phyloP scores from a whole-genome alignment of 2,329 filamentous ascomycete genomes.

The Botrytis galanthina region DNA sequence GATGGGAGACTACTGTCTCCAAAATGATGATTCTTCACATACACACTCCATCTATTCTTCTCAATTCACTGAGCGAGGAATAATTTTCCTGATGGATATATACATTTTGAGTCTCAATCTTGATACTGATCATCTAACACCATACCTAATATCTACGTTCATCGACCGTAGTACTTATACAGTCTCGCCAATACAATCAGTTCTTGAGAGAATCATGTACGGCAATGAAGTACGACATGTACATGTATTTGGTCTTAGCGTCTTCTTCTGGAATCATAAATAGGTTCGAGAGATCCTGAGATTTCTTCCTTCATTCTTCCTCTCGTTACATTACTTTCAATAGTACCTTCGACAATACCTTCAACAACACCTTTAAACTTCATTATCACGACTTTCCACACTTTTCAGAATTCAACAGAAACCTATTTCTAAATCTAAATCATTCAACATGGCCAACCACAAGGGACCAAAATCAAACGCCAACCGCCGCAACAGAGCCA shows the following conservation, averaged over 20 bases:
- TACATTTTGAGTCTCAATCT: fast-evolving
- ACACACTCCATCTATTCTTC: not conserved
- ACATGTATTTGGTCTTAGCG: not conserved
- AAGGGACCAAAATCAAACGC: too few species aligned
- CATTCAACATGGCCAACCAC: too few species aligned
- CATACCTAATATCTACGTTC: not conserved
- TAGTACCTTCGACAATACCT: too few species aligned
- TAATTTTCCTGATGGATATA: not conserved
- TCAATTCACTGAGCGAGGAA: not conserved
- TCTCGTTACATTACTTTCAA: not conserved
- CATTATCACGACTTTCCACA: too few species aligned
- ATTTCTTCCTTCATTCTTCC: not conserved
- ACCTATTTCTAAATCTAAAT: too few species aligned
- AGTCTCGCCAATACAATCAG: not conserved
- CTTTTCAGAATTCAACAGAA: too few species aligned
- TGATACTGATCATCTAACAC: not conserved
- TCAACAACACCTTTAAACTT: too few species aligned
- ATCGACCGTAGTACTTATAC: fast-evolving
- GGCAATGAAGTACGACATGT: not conserved
- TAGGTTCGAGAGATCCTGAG: not conserved
- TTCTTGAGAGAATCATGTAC: not conserved
- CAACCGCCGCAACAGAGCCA: too few species aligned
- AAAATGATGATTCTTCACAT: not conserved
- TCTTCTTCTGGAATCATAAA: not conserved
- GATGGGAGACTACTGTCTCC: not conserved